Conservation (phyloP, 78 protist species). For the Dictyostelium firmibasis region DNA sequence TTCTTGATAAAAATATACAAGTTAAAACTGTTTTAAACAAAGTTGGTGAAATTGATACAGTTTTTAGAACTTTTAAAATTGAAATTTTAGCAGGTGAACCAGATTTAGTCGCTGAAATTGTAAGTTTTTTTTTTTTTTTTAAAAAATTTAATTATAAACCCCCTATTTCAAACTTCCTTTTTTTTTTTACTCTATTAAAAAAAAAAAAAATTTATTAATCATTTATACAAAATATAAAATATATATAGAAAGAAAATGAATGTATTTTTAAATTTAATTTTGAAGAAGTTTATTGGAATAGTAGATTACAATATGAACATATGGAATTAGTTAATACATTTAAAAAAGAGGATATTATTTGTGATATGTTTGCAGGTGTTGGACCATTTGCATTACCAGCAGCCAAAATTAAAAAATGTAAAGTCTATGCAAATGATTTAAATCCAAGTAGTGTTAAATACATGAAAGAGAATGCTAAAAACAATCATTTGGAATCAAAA, state of each 20-base stretch:
- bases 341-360: conserved; percentile 56
- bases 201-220: too few species aligned
- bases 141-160: not conserved
- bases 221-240: too few species aligned
- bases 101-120: conserved; percentile 73
- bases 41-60: conserved; percentile 82
- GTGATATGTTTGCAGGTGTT: conserved; percentile 96
- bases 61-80: conserved; percentile 94
- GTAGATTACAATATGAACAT: conserved; percentile 94
- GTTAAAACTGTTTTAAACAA: conserved; percentile 97
- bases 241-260: conserved; percentile 88
- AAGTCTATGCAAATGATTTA: conserved; percentile 96
- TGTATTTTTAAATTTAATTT: conserved; percentile 91
- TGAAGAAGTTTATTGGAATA: conserved; percentile 97
- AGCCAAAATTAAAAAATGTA: conserved; percentile 73
- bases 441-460: conserved; percentile 89
- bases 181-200: too few species aligned
- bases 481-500: conserved; percentile 72
- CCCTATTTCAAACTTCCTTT: too few species aligned
- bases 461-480: conserved; percentile 77
- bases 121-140: conserved; percentile 1
- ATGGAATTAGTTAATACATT: conserved; percentile 77
- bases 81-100: conserved; percentile 95
- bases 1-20: conserved; percentile 81
- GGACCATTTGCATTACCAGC: conserved; percentile 98